phyloP scores from a whole-genome alignment of 148 eudicot genomes.

The Amaranthus palmeri region DNA sequence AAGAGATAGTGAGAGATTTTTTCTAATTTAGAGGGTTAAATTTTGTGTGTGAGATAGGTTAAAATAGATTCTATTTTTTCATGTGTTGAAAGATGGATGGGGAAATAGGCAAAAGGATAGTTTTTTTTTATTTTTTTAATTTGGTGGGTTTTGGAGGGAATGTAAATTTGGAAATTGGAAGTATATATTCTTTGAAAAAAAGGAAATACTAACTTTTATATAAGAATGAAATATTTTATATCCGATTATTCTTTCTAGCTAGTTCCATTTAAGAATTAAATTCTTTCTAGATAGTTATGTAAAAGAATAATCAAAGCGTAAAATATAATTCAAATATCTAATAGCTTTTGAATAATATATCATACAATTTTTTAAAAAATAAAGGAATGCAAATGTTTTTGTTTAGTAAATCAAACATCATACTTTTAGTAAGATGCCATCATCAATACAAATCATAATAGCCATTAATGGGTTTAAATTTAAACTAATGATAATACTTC shows the following conservation, averaged over 20 bases:
- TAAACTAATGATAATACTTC: too few species aligned
- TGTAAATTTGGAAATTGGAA: constrained; percentile 1
- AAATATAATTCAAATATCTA: too few species aligned
- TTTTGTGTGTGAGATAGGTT: constrained; percentile 15
- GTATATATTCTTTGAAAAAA: neutral
- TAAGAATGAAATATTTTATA: neutral
- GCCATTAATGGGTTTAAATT: too few species aligned
- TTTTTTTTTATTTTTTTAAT: neutral
- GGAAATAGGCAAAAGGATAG: neutral
- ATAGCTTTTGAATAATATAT: too few species aligned
- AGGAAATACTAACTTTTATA: neutral
- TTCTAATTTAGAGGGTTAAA: constrained; percentile 13
- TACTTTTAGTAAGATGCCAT: too few species aligned
- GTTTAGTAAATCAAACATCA: too few species aligned
- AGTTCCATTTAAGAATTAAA: too few species aligned
- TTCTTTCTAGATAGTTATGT: too few species aligned
- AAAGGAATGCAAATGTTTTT: too few species aligned
- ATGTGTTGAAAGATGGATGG: neutral
- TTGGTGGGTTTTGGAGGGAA: neutral
- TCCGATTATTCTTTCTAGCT: neutral
- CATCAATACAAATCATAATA: too few species aligned
- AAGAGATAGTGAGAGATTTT: neutral
- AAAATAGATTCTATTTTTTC: neutral
- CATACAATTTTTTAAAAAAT: too few species aligned
- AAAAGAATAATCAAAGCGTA: too few species aligned